Evolutionary conservation across 228 moss, liverwort and hornwort genomes (phyloP).

Genomic region (Sphagnum fallax): DNA sequence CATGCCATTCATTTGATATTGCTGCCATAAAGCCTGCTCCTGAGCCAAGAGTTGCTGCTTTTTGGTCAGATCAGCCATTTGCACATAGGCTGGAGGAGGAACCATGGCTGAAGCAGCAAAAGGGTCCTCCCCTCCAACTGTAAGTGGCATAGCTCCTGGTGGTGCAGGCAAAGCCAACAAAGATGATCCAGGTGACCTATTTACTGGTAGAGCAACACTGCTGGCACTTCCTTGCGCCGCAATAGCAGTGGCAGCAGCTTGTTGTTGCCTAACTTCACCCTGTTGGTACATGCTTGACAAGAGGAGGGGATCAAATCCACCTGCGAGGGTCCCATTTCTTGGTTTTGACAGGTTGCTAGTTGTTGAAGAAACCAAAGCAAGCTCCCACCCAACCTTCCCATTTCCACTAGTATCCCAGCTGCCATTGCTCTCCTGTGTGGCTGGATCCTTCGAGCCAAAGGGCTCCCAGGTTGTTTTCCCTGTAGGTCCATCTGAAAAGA

Average conservation of each 20-base stretch:
- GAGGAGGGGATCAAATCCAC: constrained; percentile 84
- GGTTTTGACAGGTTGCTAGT: constrained; percentile 72
- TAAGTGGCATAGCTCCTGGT: constrained; percentile 52
- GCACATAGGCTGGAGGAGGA: constrained; percentile 62
- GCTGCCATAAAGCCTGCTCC: constrained; percentile 66
- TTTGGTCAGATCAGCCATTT: constrained; percentile 55
- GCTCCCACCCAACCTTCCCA: constrained; percentile 91
- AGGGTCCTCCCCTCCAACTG: constrained; percentile 55
- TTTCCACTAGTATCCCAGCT: constrained; percentile 31
- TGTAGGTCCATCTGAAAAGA: constrained; percentile 58
- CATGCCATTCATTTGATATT: constrained; percentile 62
- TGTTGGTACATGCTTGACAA: constrained; percentile 94
- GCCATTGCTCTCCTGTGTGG: neutral
- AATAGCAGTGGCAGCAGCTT: constrained; percentile 26
- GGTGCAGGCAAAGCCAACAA: constrained; percentile 91
- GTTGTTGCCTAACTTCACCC: constrained; percentile 61
- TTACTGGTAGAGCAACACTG: constrained; percentile 58
- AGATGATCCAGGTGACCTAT: constrained; percentile 48
- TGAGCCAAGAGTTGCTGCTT: constrained; percentile 53
- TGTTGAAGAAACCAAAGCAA: constrained; percentile 78
- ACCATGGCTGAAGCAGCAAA: constrained; percentile 52
- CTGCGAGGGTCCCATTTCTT: constrained; percentile 57
- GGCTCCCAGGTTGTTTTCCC: constrained; percentile 42
- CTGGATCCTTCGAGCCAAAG: constrained; percentile 12
- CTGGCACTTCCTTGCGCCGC: constrained; percentile 71